Percentiles rank a stretch among this genome's conserved stretches.
Conservation (phyloP, 1,284 basidiomycete genomes). For the Waitea zeae region DNA sequence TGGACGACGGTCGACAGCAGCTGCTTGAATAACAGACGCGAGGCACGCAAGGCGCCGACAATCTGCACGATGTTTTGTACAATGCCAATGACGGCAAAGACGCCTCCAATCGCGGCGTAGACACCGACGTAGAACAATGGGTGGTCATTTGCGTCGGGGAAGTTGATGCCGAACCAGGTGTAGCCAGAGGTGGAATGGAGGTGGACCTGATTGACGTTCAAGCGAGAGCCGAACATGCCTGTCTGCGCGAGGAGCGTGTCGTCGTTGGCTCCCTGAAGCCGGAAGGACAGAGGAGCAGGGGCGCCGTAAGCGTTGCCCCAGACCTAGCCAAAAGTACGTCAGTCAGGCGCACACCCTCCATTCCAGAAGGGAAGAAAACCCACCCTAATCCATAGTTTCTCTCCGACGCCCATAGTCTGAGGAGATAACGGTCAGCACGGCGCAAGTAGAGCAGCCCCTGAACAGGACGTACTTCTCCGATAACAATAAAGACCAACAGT, state of each 20-base stretch:
- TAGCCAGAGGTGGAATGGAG: too few species aligned
- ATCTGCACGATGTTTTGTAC: conserved; percentile 32
- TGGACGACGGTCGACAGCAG: conserved; percentile 40
- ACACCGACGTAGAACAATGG: conserved; percentile 49
- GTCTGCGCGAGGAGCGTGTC: too few species aligned
- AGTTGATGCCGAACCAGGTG: too few species aligned
- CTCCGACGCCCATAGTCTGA: conserved; percentile 31
- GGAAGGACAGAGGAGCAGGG: too few species aligned
- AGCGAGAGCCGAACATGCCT: too few species aligned
- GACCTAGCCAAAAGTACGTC: too few species aligned
- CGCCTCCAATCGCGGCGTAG: conserved; percentile 39
- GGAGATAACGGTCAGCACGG: background rate
- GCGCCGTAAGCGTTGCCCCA: too few species aligned
- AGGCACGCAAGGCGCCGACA: conserved; percentile 43
- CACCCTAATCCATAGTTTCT: conserved; percentile 67
- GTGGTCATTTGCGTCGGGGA: conserved; percentile 29
- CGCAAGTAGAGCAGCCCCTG: background rate
- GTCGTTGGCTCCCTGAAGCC: too few species aligned
- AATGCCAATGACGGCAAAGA: conserved; percentile 26
- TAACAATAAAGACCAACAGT: conserved; percentile 27
- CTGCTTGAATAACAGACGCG: conserved; percentile 34
- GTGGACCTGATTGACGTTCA: too few species aligned
- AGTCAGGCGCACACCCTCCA: too few species aligned
- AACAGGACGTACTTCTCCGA: conserved; percentile 23
- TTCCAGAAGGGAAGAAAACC: too few species aligned